These are phyloP conservation scores for Aspergillus ustus DNA, from an alignment of 2,329 filamentous ascomycete genomes.

Conservation along the genomic window DNA sequence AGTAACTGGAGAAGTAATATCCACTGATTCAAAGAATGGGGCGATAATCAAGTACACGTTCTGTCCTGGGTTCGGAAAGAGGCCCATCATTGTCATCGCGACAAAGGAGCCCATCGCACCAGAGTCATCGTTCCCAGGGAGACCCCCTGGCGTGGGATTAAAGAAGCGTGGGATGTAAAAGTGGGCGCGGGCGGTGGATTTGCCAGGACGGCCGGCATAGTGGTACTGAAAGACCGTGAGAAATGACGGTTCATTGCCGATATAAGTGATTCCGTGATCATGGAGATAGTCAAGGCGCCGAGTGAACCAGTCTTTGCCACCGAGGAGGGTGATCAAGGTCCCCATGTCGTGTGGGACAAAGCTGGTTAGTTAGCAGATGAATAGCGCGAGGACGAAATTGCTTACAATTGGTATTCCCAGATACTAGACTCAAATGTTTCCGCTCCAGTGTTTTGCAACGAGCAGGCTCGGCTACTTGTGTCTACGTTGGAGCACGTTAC, in stretches of 20 bases:
- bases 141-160: constrained; percentile 58
- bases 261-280: constrained; percentile 65
- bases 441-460: constrained; percentile 36
- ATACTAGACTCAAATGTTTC: constrained; percentile 43
- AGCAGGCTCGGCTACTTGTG: constrained; percentile 44
- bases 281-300: constrained; percentile 67
- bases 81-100: constrained; percentile 69
- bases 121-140: constrained; percentile 71
- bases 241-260: constrained; percentile 68
- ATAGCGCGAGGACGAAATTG: constrained; percentile 53
- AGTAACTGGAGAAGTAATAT: constrained; percentile 62
- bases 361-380: constrained; percentile 49
- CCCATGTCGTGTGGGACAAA: constrained; percentile 60
- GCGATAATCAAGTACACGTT: constrained; percentile 71
- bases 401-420: constrained; percentile 54
- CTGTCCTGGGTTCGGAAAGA: constrained; percentile 71
- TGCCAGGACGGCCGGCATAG: constrained; percentile 66
- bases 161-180: constrained; percentile 68
- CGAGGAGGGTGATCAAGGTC: constrained; percentile 61
- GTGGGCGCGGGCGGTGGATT: constrained; percentile 57
- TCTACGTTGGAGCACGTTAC: constrained; percentile 61
- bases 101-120: constrained; percentile 72
- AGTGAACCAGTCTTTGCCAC: constrained; percentile 61
- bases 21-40: constrained; percentile 67
- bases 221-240: constrained; percentile 71